phyloP scores from a whole-genome alignment of 2,329 filamentous ascomycete genomes.

The Falciphora oryzae region DNA sequence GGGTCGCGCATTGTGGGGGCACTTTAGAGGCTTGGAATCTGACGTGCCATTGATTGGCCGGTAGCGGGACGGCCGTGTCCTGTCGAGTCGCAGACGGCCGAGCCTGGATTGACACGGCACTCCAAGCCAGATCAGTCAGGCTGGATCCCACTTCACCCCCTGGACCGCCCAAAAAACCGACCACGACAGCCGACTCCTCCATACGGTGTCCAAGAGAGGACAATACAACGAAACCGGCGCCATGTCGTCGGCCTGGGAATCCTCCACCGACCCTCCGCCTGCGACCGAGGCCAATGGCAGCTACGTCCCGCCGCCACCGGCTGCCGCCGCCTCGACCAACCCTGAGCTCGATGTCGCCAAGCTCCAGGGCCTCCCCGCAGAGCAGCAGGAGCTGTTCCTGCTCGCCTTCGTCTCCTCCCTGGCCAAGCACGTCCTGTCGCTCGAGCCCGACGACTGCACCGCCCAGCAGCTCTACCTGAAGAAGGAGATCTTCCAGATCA shows the following conservation, averaged over 20 bases:
- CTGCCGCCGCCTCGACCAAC: conserved; percentile 33
- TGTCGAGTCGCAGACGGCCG: background rate
- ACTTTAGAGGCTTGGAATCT: too few species aligned
- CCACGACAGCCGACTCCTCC: background rate
- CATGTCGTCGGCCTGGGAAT: conserved; percentile 9
- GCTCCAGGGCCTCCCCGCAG: conserved; percentile 80
- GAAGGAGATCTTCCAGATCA: conserved; percentile 88
- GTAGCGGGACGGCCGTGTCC: background rate
- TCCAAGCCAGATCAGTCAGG: background rate
- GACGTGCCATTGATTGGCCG: background rate
- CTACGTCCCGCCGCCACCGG: conserved; percentile 14
- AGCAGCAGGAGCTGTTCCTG: conserved; percentile 94
- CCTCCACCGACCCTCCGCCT: background rate
- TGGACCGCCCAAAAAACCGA: background rate
- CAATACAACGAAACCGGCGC: conserved; percentile 3
- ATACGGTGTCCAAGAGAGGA: background rate
- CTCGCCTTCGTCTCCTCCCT: conserved; percentile 82
- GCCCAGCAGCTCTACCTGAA: conserved; percentile 89
- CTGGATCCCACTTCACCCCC: too few species aligned
- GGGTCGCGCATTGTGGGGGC: background rate
- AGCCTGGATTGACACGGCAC: background rate
- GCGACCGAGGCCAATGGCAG: conserved; percentile 2
- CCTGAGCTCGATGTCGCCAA: conserved; percentile 86
- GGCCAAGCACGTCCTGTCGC: conserved; percentile 68
- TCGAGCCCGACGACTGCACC: conserved; percentile 75